phyloP scores from a whole-genome alignment of 345 rosid species.

The Salix udensis region DNA sequence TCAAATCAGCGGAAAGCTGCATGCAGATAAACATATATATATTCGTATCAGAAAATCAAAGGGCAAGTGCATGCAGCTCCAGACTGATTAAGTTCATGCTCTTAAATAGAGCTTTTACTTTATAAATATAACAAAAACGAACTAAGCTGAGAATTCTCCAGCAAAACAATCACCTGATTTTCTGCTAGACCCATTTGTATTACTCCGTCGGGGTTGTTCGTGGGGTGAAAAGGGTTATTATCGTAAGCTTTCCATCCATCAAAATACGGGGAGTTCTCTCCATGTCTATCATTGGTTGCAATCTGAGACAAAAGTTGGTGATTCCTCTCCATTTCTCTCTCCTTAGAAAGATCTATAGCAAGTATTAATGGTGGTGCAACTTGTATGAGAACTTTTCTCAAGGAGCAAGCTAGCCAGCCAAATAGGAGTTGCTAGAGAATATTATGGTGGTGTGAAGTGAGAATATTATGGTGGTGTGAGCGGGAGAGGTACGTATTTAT shows the following conservation, averaged over 20 bases:
- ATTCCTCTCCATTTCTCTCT: slow-evolving; percentile 8
- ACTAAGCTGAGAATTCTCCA: neutral
- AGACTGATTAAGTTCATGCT: no score
- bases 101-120: no score
- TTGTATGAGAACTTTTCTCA: neutral
- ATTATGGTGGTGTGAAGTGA: neutral
- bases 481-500: neutral
- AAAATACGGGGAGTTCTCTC: slow-evolving; percentile 75
- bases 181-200: slow-evolving; percentile 93
- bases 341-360: neutral
- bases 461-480: neutral
- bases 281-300: slow-evolving; percentile 56
- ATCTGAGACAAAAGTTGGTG: slow-evolving; percentile 45
- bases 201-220: slow-evolving; percentile 54
- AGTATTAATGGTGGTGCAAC: neutral
- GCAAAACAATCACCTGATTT: slow-evolving; percentile 51
- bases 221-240: slow-evolving; percentile 55
- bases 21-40: neutral
- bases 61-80: neutral
- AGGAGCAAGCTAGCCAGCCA: neutral
- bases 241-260: slow-evolving; percentile 88
- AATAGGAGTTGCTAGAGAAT: neutral
- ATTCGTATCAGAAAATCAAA: neutral
- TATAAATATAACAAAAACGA: neutral
- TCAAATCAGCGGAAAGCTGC: slow-evolving; percentile 65